A percentile compares a stretch with the other conserved stretches of the same genome.
phyloP scores from a whole-genome alignment of 1,284 basidiomycete species.

The Grifola frondosa region DNA sequence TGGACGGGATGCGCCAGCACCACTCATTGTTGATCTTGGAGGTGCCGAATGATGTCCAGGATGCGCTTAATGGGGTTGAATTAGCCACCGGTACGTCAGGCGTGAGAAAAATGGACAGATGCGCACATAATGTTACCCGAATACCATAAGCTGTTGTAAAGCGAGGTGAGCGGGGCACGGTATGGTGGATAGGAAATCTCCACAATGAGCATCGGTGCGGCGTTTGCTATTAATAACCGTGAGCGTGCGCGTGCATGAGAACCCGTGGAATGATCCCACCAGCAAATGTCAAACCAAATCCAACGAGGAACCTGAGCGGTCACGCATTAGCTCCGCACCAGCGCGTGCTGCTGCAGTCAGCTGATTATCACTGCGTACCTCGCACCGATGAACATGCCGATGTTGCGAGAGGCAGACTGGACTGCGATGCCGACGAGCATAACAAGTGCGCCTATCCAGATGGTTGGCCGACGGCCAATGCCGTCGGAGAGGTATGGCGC shows the following conservation, averaged over 20 bases:
- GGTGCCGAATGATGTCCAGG: constrained; percentile 76
- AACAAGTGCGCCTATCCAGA: constrained; percentile 61
- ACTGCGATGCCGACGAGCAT: constrained; percentile 68
- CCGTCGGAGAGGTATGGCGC: constrained; percentile 73
- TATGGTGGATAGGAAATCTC: constrained; percentile 78
- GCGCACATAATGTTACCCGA: constrained; percentile 68
- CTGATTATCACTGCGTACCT: too few species aligned
- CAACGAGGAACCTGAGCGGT: constrained; percentile 67
- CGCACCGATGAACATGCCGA: constrained; percentile 81
- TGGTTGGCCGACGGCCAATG: constrained; percentile 60
- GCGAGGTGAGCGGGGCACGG: constrained; percentile 68
- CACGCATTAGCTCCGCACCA: too few species aligned
- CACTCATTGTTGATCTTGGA: constrained; percentile 63
- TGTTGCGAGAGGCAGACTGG: constrained; percentile 69
- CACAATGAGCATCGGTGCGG: constrained; percentile 74
- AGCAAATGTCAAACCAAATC: constrained; percentile 77
- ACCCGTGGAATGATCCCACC: constrained; percentile 33
- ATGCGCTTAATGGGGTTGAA: constrained; percentile 51
- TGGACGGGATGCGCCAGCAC: constrained; percentile 75
- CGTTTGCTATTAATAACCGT: constrained; percentile 44
- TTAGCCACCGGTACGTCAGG: too few species aligned
- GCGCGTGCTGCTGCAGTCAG: too few species aligned
- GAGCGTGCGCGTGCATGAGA: background rate
- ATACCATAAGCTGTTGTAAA: constrained; percentile 83
- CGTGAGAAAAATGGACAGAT: constrained; percentile 4